phyloP scores from a whole-genome alignment of 2,329 filamentous ascomycete species.

The Monosporascus cannonballus region DNA sequence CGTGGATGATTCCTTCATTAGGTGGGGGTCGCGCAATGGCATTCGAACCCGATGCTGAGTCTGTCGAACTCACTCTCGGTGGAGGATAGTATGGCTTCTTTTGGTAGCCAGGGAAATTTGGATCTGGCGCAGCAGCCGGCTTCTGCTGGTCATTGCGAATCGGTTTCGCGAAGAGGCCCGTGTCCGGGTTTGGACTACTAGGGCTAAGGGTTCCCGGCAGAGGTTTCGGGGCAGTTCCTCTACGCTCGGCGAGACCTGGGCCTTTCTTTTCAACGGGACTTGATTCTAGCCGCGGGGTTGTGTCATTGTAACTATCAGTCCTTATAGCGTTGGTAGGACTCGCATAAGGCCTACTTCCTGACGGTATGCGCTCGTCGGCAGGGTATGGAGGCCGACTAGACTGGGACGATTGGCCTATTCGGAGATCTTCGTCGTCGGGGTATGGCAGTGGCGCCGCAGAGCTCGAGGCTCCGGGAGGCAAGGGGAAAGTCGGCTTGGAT shows the following conservation, averaged over 20 bases:
- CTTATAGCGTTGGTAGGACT: conserved; percentile 26
- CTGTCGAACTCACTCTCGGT: conserved; percentile 34
- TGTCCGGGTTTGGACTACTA: conserved; percentile 65
- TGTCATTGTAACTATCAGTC: conserved; percentile 41
- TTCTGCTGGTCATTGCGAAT: conserved; percentile 39
- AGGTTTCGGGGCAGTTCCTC: conserved; percentile 75
- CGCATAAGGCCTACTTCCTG: conserved; percentile 27
- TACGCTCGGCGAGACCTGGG: conserved; percentile 69
- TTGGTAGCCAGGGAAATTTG: conserved; percentile 44
- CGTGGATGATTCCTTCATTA: conserved; percentile 26
- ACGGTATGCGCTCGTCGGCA: conserved; percentile 31
- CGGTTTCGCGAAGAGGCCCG: conserved; percentile 72
- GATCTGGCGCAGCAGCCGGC: conserved; percentile 32
- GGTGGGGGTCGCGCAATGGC: conserved; percentile 25
- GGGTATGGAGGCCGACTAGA: conserved; percentile 37
- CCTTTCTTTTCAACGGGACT: conserved; percentile 51
- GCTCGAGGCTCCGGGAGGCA: conserved; percentile 64
- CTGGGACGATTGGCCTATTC: conserved; percentile 33
- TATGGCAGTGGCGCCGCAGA: conserved; percentile 65
- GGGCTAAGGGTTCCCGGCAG: conserved; percentile 62
- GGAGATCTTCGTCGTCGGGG: conserved; percentile 61
- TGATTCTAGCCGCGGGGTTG: conserved; percentile 48
- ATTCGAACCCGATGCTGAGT: conserved; percentile 25
- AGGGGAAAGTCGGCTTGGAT: conserved; percentile 53
- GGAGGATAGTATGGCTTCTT: conserved; percentile 57